Conservation (phyloP, 108 stramenopile genomes). For the Fistulifera solaris region DNA sequence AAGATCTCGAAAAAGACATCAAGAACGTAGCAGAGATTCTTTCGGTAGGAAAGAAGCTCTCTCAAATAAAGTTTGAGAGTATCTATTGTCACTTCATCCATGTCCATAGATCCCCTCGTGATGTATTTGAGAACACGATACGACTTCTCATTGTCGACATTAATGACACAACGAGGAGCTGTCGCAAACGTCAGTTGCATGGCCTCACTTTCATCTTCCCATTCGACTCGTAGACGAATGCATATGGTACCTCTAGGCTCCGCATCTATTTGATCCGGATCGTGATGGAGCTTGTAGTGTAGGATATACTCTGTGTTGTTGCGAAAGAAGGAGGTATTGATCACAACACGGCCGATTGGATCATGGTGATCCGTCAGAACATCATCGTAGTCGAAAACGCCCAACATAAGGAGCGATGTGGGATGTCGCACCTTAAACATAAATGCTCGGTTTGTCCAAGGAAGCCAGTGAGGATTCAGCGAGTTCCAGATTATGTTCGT, state of each 20-base stretch:
- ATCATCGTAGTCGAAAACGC: conserved; percentile 45
- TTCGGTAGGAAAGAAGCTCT: conserved; percentile 24
- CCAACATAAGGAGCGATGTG: conserved; percentile 24
- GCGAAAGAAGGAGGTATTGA: conserved; percentile 19
- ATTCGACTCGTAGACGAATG: conserved; percentile 30
- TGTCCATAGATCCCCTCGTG: conserved; percentile 31
- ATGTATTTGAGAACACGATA: conserved; percentile 38
- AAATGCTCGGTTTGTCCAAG: conserved; percentile 40
- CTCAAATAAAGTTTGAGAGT: conserved; percentile 22
- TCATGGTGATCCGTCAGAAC: conserved; percentile 24
- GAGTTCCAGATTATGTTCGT: conserved; percentile 28
- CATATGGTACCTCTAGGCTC: conserved; percentile 18
- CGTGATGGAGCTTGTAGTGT: conserved; percentile 16
- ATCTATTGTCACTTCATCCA: conserved; percentile 24
- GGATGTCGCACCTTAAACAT: conserved; percentile 32
- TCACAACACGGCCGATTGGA: conserved; percentile 36
- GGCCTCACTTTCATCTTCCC: conserved; percentile 20
- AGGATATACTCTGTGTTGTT: conserved; percentile 25
- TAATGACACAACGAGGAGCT: conserved; percentile 19
- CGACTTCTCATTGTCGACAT: conserved; percentile 31
- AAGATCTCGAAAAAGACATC: conserved; percentile 26
- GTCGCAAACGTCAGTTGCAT: conserved; percentile 10
- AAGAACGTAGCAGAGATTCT: conserved; percentile 21
- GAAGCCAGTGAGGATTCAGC: conserved; percentile 35
- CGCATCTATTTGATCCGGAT: background rate